Base-by-base conservation (phyloP, 495 filamentous ascomycete species). In the Hypoxylon rickii region DNA sequence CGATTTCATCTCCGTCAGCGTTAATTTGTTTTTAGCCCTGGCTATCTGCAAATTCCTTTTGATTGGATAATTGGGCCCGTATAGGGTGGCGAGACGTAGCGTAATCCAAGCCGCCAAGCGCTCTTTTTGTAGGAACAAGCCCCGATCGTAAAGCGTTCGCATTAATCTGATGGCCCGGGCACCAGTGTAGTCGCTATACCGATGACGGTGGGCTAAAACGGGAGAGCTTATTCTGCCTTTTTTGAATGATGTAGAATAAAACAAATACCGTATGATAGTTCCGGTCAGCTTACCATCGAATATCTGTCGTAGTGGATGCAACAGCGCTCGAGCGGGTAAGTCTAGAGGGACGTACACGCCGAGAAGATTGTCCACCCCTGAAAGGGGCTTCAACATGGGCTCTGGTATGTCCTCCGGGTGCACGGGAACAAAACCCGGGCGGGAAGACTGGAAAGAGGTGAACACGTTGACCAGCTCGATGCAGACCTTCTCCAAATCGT, bases 401-500 rank as follows among this genome's bases (percentile, higher is more conserved):
- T 54, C 55, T 11, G 70, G 70, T 16, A 73, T 47, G 37, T 74
- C 66, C 6, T 52, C 49, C 5, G 64, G 59, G 16, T 74, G 69
- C 13, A 70, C 47, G 3, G 58, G 58, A 4, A 64, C 54, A 16
- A 62, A 63, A 12, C 55, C 58, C 0, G 56, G 58, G 0, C 56
- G 54, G 3, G 57, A 52, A 16, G 52, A 63, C 11, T 45, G 40
- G 5, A 46, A 36, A 13, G 31, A 48, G 19, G 51, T 46, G 31
- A 63, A 71, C 26, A 59, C 33, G 7, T 69, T 46, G 7, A 66
- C 61, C 26, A 73, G 22, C 21, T 65, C 64, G 17, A 66, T 21
- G 6, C 57, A 61, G 8, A 70, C 20, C 13, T 65, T 59, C 19
- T 67, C 61, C 3, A 74, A 39, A 12, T 75, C 70, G 3, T 69